Evolutionary conservation across 2,329 filamentous ascomycete species (phyloP).

Genomic region (Blastomyces percursus): DNA sequence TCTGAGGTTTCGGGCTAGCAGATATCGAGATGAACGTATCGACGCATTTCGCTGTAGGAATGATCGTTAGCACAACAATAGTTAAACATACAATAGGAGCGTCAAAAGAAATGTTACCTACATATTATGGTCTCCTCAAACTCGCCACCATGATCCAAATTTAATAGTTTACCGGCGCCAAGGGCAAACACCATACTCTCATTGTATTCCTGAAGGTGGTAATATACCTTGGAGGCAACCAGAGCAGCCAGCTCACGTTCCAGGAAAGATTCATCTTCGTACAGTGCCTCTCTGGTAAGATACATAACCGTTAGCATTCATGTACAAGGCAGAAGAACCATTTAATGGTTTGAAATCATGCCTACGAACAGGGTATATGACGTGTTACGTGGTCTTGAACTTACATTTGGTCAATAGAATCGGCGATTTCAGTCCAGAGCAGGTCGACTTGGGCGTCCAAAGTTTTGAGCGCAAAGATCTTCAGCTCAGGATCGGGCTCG

Average conservation of each 20-base stretch:
- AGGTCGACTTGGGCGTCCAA: constrained; percentile 95
- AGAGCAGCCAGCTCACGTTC: constrained; percentile 89
- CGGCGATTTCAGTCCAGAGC: constrained; percentile 94
- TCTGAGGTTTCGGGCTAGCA: constrained; percentile 46
- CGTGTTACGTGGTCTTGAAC: constrained; percentile 18
- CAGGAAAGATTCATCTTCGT: constrained; percentile 90
- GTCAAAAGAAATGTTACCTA: constrained; percentile 26
- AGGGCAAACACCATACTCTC: constrained; percentile 98
- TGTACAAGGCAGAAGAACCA: neutral
- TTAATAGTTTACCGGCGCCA: constrained; percentile 87
- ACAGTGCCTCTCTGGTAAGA: constrained; percentile 70
- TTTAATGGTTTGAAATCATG: neutral
- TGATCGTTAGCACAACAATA: neutral
- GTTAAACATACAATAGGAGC: neutral
- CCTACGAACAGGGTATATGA: neutral
- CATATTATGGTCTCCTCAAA: constrained; percentile 98
- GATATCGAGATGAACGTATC: constrained; percentile 90
- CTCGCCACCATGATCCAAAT: constrained; percentile 80
- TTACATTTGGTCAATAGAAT: constrained; percentile 86
- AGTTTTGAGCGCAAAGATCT: constrained; percentile 87
- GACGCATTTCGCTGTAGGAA: constrained; percentile 67
- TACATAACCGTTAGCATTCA: constrained; percentile 8
- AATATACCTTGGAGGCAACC: constrained; percentile 95
- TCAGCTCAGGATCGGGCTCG: constrained; percentile 87
- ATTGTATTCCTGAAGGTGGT: constrained; percentile 96